phyloP scores from a whole-genome alignment of 176 grass and related monocot species.

The Oryza australiensis region DNA sequence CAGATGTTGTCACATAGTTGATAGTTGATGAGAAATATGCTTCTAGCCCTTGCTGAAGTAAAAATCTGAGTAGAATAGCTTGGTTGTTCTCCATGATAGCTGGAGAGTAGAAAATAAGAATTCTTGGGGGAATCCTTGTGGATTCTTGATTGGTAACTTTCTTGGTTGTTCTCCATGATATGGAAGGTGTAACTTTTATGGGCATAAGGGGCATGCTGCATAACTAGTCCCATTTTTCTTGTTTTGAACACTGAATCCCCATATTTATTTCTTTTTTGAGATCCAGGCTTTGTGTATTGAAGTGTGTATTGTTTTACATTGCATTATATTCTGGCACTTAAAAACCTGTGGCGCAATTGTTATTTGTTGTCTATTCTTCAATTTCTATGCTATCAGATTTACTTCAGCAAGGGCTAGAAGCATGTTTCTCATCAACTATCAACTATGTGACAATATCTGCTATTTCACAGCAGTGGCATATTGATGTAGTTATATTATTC shows the following conservation, averaged over 20 bases:
- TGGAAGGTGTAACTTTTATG: not conserved
- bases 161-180: not conserved
- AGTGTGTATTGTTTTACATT: not conserved
- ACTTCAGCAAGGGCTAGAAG: not conserved
- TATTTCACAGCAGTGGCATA: not conserved
- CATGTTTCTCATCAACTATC: constrained; percentile 1
- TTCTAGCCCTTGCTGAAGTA: not conserved
- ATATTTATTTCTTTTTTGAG: not conserved
- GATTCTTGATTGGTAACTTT: not conserved
- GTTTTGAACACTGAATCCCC: not conserved
- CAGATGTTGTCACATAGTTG: not conserved
- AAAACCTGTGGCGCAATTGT: not conserved
- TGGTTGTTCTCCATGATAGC: too few species aligned
- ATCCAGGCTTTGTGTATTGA: not conserved
- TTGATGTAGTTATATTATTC: not conserved
- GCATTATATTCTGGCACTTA: not conserved
- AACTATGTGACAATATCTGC: not conserved
- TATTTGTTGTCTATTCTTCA: not conserved
- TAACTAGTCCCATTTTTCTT: not conserved
- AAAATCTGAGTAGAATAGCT: not conserved
- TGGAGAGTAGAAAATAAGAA: not conserved
- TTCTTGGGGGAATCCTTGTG: too few species aligned
- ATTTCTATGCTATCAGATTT: not conserved
- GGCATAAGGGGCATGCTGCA: not conserved
- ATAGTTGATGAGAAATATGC: constrained; percentile 11